Conservation (phyloP, 495 filamentous ascomycete species). For the Articulospora tetracladia region DNA sequence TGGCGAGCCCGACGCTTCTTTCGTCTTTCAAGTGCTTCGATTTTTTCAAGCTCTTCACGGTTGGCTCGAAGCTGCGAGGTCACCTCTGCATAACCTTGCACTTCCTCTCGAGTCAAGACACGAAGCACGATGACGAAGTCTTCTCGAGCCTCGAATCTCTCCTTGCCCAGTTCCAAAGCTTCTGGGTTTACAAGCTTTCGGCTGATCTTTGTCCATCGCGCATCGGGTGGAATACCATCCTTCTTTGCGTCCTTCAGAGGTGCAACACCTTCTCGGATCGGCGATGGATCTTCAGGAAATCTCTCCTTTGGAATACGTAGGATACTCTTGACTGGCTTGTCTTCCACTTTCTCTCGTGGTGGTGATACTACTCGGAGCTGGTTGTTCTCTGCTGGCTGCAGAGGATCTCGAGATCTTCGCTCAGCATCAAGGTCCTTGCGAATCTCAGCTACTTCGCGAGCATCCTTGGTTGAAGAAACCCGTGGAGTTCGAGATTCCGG, state of each 20-base stretch:
- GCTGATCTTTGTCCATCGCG: conserved; percentile 87
- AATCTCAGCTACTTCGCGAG: conserved; percentile 18
- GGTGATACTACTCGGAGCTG: conserved; percentile 48
- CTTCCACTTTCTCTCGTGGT: conserved; percentile 42
- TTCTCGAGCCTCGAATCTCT: conserved; percentile 75
- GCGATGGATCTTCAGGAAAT: conserved; percentile 75
- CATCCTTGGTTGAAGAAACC: conserved; percentile 17
- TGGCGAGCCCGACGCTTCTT: conserved; percentile 22
- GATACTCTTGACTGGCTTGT: conserved; percentile 61
- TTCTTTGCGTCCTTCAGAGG: conserved; percentile 77
- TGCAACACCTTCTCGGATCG: conserved; percentile 83
- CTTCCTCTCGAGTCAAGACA: conserved; percentile 76
- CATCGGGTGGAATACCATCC: conserved; percentile 67
- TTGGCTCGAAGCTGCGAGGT: conserved; percentile 37
- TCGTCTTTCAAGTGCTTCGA: conserved; percentile 17
- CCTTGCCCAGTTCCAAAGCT: conserved; percentile 69
- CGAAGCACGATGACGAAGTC: conserved; percentile 84
- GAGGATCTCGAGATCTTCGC: conserved; percentile 11
- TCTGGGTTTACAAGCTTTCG: conserved; percentile 78
- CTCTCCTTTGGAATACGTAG: conserved; percentile 67
- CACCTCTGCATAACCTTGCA: conserved; percentile 70
- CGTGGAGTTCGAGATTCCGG: conserved; percentile 8
- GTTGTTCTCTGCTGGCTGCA: conserved; percentile 27
- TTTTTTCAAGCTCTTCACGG: conserved; percentile 21
- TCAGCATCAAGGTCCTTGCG: conserved; percentile 17